Evolutionary conservation across 129 eudicot species (phyloP).

Genomic region (Daucus carota): DH1_v3.0 NC_030385.2:897501-898000

Average conservation of each 20-base stretch:
- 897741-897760: no score
- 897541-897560: neutral
- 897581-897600: neutral
- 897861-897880: constrained; percentile 11
- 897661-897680: neutral
- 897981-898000: neutral
- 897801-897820: constrained; percentile 47
- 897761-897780: neutral
- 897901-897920: neutral
- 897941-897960: neutral
- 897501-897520: constrained; percentile 43
- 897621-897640: no score
- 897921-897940: no score
- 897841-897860: constrained; percentile 73
- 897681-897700: neutral
- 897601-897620: neutral
- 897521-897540: neutral
- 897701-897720: neutral
- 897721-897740: neutral
- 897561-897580: neutral
- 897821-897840: constrained; percentile 82
- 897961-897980: neutral
- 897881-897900: neutral
- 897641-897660: no score
- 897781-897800: constrained; percentile 37